These are phyloP conservation scores for Echinosophora koreensis DNA, from an alignment of 306 rosid genomes.

Conservation along the genomic window DNA sequence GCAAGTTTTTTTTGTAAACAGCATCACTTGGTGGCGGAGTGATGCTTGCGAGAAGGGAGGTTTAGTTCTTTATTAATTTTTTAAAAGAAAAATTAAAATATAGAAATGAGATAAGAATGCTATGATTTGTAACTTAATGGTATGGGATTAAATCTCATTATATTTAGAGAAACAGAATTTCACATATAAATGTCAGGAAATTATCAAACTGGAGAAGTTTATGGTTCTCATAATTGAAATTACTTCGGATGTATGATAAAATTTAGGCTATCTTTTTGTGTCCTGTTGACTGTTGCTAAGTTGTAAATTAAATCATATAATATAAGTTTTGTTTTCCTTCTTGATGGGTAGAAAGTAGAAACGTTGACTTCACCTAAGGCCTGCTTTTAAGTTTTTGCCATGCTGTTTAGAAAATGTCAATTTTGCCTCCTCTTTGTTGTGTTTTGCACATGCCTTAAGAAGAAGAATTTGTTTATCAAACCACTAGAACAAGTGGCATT, in stretches of 20 bases:
- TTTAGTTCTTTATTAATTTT: neutral
- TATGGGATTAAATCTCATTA: neutral
- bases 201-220: neutral
- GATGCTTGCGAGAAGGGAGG: neutral
- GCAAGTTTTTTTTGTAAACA: neutral
- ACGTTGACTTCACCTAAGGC: neutral
- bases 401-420: conserved; percentile 21
- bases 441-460: neutral
- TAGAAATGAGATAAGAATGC: neutral
- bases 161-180: neutral
- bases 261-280: neutral
- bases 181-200: neutral
- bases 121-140: neutral
- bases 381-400: conserved; percentile 1
- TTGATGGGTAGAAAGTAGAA: neutral
- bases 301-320: conserved; percentile 20
- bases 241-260: neutral
- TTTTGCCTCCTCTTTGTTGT: neutral
- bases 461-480: neutral
- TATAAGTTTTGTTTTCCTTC: neutral
- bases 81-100: neutral
- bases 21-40: neutral
- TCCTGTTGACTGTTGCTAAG: neutral
- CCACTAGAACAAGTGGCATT: neutral
- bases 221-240: neutral